A percentile compares a stretch with the other conserved stretches of the same genome.
Conservation (phyloP, 129 eudicot species). For the Saussurea involucrata region DNA sequence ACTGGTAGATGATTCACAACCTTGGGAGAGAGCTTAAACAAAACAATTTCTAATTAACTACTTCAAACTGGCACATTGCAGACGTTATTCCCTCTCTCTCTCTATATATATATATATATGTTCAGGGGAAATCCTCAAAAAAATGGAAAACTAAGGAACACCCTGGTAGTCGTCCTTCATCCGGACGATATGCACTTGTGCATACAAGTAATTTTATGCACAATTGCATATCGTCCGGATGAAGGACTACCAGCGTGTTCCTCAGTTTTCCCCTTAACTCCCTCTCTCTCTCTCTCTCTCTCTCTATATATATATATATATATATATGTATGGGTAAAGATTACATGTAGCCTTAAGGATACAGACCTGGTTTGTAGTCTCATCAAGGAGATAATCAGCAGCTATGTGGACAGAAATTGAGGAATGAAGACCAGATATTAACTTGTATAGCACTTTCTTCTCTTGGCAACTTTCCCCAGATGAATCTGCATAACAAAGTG, state of each 20-base stretch:
- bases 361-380: conserved; percentile 63
- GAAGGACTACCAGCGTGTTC: too few species aligned
- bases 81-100: too few species aligned
- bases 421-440: conserved; percentile 95
- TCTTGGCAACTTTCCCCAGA: conserved; percentile 88
- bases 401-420: conserved; percentile 96
- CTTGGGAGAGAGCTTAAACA: neutral
- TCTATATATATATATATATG: too few species aligned
- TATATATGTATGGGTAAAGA: neutral
- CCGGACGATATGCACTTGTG: too few species aligned
- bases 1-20: neutral
- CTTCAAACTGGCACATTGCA: neutral
- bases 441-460: conserved; percentile 86
- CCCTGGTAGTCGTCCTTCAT: too few species aligned
- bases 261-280: too few species aligned
- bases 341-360: conserved; percentile 15
- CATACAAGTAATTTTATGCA: too few species aligned
- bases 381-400: conserved; percentile 86
- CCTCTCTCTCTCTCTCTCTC: too few species aligned
- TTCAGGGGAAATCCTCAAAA: too few species aligned
- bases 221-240: too few species aligned
- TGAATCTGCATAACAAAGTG: conserved; percentile 48
- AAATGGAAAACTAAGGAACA: too few species aligned
- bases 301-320: too few species aligned
- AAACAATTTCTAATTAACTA: neutral